Evolutionary conservation across 177 flowering plant species (phyloP).

Genomic region (Vitis hybrid): DNA sequence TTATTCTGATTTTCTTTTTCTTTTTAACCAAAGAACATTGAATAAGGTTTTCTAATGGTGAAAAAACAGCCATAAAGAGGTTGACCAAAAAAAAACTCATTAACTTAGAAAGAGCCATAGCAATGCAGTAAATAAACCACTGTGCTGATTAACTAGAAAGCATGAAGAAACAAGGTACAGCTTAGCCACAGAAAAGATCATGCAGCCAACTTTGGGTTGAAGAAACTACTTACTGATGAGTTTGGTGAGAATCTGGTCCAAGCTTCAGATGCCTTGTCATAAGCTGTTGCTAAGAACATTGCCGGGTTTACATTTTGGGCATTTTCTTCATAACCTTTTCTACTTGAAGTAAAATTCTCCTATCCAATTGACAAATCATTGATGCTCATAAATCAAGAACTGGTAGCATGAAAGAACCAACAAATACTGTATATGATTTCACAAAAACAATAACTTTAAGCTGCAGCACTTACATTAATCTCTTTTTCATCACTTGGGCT

Average conservation of each 20-base stretch:
- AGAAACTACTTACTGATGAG: slow-evolving; percentile 49
- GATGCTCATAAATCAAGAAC: not conserved
- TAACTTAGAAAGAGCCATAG: no score
- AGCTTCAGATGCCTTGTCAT: slow-evolving; percentile 90
- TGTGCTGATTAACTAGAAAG: not conserved
- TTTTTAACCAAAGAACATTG: no score
- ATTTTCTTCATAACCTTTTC: slow-evolving; percentile 53
- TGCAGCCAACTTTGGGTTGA: slow-evolving; percentile 4
- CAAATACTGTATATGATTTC: not conserved
- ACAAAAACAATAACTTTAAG: not conserved
- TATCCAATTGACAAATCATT: slow-evolving; percentile 17
- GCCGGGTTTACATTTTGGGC: slow-evolving; percentile 39
- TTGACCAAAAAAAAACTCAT: no score
- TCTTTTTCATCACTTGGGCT: slow-evolving; percentile 55
- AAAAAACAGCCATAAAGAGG: no score
- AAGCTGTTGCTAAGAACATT: slow-evolving; percentile 87
- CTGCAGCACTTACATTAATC: slow-evolving; percentile 56
- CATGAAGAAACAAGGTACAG: no score
- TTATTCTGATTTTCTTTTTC: no score
- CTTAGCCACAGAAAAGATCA: not conserved
- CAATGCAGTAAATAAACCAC: not conserved
- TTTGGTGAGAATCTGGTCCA: slow-evolving; percentile 81
- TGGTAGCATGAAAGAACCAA: not conserved
- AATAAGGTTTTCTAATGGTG: no score
- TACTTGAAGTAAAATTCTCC: slow-evolving; percentile 65